These are phyloP conservation scores for Teratosphaeria destructans DNA, from an alignment of 2,329 filamentous ascomycete genomes.

Conservation along the genomic window DNA sequence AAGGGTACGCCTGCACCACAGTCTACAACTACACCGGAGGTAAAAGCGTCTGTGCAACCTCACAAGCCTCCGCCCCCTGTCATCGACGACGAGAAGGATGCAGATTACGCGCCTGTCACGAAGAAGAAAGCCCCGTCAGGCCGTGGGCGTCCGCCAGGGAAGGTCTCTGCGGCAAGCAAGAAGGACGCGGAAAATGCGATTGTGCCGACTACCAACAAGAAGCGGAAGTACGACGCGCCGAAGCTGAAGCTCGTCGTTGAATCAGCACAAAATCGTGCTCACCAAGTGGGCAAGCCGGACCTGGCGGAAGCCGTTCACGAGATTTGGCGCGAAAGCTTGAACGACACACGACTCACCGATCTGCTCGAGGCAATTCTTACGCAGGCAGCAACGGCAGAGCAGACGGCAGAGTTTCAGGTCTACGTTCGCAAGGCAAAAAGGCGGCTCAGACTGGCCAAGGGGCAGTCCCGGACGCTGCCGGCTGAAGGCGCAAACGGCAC, in stretches of 20 bases:
- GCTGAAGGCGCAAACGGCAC: conserved; percentile 19
- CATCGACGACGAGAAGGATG: conserved; percentile 37
- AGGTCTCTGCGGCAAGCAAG: conserved; percentile 7
- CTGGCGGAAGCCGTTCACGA: conserved; percentile 33
- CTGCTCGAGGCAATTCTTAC: conserved; percentile 35
- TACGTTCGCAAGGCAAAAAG: conserved; percentile 36
- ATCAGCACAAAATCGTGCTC: conserved; percentile 32
- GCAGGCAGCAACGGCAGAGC: conserved; percentile 28
- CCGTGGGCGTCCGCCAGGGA: conserved; percentile 14
- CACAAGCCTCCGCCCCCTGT: conserved; percentile 17
- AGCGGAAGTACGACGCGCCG: conserved; percentile 3
- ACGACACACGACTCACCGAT: conserved; percentile 26
- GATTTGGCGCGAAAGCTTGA: conserved; percentile 32
- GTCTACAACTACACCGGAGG: conserved; percentile 24
- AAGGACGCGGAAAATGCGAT: not conserved
- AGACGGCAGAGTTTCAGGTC: conserved; percentile 32
- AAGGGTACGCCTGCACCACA: conserved; percentile 32
- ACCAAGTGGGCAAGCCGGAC: conserved; percentile 25
- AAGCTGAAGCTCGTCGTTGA: conserved; percentile 28
- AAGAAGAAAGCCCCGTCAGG: conserved; percentile 23
- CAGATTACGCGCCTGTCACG: conserved; percentile 31
- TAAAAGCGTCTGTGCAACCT: conserved; percentile 23
- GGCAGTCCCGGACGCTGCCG: conserved; percentile 25
- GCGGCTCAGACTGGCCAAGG: conserved; percentile 25
- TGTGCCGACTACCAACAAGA: not conserved